Base-by-base conservation (phyloP, 202 grass and related monocot species). In the Elaeis oleifera region DNA sequence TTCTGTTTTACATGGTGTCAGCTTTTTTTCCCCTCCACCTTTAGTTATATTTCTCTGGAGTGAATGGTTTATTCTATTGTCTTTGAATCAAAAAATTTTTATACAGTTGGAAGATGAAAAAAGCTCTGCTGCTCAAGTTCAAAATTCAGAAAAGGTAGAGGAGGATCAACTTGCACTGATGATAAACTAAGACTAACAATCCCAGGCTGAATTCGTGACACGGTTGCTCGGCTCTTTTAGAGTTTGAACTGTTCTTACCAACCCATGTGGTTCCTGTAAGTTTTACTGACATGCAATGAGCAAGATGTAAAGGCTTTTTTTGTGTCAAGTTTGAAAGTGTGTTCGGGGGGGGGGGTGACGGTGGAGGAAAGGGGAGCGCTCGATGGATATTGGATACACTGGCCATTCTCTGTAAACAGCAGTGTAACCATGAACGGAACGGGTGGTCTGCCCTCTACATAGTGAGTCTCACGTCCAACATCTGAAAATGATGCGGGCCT, bases 61-160 rank as follows among this genome's bases (percentile, higher is more conserved):
- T 39, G 32, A 39, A 39, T 39, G 21, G 9, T 64, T 64, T 48
- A 14, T 50, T 27, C 48, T 64, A 21, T 49, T 64, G 61, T 23
- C 16, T 50, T 1, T 22, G 51, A 64, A 50, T 50, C 9, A 44
- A 44, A 14, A 44, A 44, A 39, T 24, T 50, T 23, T 48, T 15
- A 20, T 64, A 23, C 39, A 64, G 61, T 23, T 25, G 36, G 61
- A 31, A 49, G 32, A 50, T 16, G 61, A 19, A 17, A 39, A 24
- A 50, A 50, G 32, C 31, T 64, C 32, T 21, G 5, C 36, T 23
- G 18, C 22, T 21, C 19, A 51, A 50, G 18, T 21, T 4, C 61
- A 64, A 16, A 64, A 32, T 50, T 20, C 31, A 14, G 39, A 49
- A 64, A 39, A 50, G 32, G 32, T 23, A 23, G 36, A 50, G 20